Percentiles rank a stretch among this genome's conserved stretches.
Evolutionary conservation across 129 eudicot species (phyloP).

Genomic region (Glebionis coronaria): DNA sequence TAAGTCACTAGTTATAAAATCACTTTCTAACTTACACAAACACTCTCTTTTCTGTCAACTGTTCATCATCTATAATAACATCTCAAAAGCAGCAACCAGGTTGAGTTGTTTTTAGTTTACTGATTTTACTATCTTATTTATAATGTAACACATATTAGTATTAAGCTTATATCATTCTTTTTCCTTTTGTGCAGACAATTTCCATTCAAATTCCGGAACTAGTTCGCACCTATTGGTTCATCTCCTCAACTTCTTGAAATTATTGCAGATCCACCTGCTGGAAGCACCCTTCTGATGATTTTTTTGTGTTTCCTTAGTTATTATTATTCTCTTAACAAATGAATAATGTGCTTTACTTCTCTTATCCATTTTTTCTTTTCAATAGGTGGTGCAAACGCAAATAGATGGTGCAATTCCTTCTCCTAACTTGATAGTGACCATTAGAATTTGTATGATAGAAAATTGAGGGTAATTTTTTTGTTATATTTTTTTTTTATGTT

Average conservation of each 20-base stretch:
- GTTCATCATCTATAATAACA: conserved; percentile 58
- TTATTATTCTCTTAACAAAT: neutral
- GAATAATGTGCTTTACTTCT: neutral
- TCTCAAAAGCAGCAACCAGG: conserved; percentile 82
- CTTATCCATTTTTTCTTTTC: conserved; percentile 7
- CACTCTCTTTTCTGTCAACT: conserved; percentile 86
- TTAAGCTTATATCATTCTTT: conserved; percentile 6
- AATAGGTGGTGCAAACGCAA: conserved; percentile 80
- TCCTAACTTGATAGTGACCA: conserved; percentile 60
- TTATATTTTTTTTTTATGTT: no score
- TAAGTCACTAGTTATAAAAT: neutral
- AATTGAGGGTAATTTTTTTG: conserved; percentile 50
- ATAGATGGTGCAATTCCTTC: conserved; percentile 90
- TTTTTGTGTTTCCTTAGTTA: conserved; percentile 12
- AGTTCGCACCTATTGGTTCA: no score
- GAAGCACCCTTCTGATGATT: conserved; percentile 80
- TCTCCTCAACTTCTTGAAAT: no score
- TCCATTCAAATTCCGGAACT: conserved; percentile 76
- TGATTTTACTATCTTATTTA: neutral
- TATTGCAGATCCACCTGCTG: no score
- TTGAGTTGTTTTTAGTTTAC: no score
- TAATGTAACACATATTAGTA: neutral
- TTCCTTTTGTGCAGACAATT: conserved; percentile 62
- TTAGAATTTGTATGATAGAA: conserved; percentile 67
- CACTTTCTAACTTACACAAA: conserved; percentile 63